Conservation (phyloP, 805 yeast genomes). For the Kluyveromyces dobzhanskii region DNA sequence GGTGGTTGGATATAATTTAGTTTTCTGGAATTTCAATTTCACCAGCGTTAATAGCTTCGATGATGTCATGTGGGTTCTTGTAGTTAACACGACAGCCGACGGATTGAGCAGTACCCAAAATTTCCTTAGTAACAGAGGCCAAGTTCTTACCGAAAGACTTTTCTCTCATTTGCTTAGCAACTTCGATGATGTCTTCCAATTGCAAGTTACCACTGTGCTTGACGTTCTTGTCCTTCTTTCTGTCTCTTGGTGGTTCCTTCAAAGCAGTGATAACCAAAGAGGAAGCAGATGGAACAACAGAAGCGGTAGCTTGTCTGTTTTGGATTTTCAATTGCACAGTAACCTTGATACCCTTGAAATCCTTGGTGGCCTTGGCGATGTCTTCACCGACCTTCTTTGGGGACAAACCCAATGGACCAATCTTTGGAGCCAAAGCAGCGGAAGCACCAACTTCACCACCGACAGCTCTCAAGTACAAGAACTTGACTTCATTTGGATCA, state of each 20-base stretch:
- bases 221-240: slow-evolving; percentile 99
- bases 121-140: slow-evolving; percentile 96
- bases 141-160: slow-evolving; percentile 97
- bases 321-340: slow-evolving; percentile 98
- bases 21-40: slow-evolving; percentile 64
- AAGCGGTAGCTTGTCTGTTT: slow-evolving; percentile 99
- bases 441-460: slow-evolving; percentile 99
- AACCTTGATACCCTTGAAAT: slow-evolving; percentile 98
- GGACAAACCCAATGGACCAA: slow-evolving; percentile 99
- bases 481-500: slow-evolving; percentile 98
- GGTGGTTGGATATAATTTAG: slow-evolving; percentile 21
- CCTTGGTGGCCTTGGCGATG: slow-evolving; percentile 99
- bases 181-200: slow-evolving; percentile 90
- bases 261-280: slow-evolving; percentile 97
- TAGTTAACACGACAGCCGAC: slow-evolving; percentile 99
- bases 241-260: slow-evolving; percentile 99
- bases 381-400: slow-evolving; percentile 99
- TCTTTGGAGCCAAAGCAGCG: slow-evolving; percentile 99
- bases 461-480: slow-evolving; percentile 97
- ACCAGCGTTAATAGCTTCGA: slow-evolving; percentile 97
- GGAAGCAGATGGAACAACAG: slow-evolving; percentile 99
- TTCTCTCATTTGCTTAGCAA: slow-evolving; percentile 95
- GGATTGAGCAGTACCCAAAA: slow-evolving; percentile 99
- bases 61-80: slow-evolving; percentile 98
- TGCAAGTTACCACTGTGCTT: slow-evolving; percentile 99